These are phyloP conservation scores for Ormosia emarginata DNA, from an alignment of 306 rosid genomes.

Conservation along the genomic window DNA sequence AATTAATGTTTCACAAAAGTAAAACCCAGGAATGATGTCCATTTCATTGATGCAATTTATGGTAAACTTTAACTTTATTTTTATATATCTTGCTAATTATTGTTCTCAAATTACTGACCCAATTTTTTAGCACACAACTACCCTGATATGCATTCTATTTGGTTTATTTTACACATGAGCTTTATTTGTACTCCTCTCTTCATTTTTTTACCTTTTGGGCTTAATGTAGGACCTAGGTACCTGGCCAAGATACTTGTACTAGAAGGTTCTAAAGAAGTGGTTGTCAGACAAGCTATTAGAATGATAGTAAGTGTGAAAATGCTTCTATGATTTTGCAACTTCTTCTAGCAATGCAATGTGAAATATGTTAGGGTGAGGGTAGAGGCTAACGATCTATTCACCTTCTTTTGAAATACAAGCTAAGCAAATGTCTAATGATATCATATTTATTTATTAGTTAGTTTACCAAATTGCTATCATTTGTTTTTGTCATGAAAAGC, in stretches of 20 bases:
- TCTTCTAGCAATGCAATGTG: too few species aligned
- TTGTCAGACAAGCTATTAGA: constrained; percentile 91
- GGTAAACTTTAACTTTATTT: neutral
- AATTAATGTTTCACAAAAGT: neutral
- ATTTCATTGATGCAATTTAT: neutral
- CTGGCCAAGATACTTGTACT: constrained; percentile 79
- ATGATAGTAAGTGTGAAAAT: constrained; percentile 67
- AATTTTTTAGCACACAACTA: neutral
- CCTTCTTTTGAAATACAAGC: constrained; percentile 20
- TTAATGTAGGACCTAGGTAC: constrained; percentile 67
- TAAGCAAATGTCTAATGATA: neutral
- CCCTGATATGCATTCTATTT: neutral
- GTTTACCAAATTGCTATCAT: too few species aligned
- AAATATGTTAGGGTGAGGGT: too few species aligned
- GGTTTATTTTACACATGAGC: constrained; percentile 15
- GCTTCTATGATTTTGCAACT: too few species aligned
- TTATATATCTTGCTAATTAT: neutral
- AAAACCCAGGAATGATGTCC: too few species aligned
- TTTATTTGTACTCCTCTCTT: neutral
- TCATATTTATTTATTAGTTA: neutral
- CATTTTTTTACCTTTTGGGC: too few species aligned
- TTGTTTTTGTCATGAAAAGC: constrained; percentile 10
- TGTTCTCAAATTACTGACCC: constrained; percentile 3
- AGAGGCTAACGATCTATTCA: constrained; percentile 1
- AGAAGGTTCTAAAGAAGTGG: constrained; percentile 89